Evolutionary conservation across 768 basidiomycete species (phyloP).

Genomic region (Russula earlei): DNA sequence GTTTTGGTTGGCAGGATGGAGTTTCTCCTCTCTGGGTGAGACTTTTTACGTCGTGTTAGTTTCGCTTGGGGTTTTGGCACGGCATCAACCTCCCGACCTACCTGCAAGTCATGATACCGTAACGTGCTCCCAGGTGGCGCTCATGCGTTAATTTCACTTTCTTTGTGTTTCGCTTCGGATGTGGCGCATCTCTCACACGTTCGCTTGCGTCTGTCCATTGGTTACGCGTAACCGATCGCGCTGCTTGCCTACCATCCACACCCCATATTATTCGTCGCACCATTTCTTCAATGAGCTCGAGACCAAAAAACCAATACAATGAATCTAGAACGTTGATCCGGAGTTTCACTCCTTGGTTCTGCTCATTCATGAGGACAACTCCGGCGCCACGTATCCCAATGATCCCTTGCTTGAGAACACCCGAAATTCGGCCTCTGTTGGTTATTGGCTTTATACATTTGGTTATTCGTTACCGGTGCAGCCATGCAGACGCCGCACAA

Average conservation of each 20-base stretch:
- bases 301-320: no score
- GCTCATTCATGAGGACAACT: background rate
- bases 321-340: background rate
- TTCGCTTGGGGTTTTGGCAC: background rate
- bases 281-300: no score
- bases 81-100: background rate
- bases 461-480: background rate
- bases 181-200: constrained; percentile 2
- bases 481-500: background rate
- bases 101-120: background rate
- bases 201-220: background rate
- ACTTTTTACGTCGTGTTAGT: background rate
- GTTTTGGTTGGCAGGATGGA: background rate
- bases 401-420: background rate
- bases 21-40: background rate
- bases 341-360: background rate
- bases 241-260: background rate
- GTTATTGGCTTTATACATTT: background rate
- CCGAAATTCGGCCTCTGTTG: background rate
- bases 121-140: background rate
- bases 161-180: constrained; percentile 3
- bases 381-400: background rate
- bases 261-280: no score
- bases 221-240: background rate
- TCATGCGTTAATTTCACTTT: background rate